These are phyloP conservation scores for Kernera saxatilis DNA, from an alignment of 345 rosid species.

Conservation along the genomic window DNA sequence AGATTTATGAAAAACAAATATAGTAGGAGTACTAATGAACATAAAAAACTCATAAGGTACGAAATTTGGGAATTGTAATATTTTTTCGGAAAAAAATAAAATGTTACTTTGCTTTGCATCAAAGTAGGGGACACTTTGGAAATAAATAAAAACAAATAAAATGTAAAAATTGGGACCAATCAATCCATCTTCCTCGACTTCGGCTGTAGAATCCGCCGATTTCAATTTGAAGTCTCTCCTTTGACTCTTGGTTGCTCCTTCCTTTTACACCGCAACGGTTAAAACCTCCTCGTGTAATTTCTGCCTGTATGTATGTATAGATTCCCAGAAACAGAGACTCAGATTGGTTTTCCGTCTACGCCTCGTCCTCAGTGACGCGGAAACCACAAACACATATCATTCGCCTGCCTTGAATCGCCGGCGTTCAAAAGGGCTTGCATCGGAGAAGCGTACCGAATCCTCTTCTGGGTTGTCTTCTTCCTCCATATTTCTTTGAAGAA, in stretches of 20 bases:
- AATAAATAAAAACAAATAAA: neutral
- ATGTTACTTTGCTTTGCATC: neutral
- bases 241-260: conserved; percentile 7
- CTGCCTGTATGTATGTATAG: neutral
- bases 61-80: neutral
- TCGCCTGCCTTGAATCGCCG: neutral
- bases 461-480: neutral
- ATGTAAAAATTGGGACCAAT: neutral
- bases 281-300: neutral
- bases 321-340: conserved; percentile 3
- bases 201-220: neutral
- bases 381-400: neutral
- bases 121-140: neutral
- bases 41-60: no score
- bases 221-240: conserved; percentile 12
- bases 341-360: conserved; percentile 10
- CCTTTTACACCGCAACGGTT: neutral
- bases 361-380: conserved; percentile 12
- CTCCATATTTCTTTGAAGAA: neutral
- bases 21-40: neutral
- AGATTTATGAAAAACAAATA: neutral
- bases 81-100: neutral
- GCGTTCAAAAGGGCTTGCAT: neutral
- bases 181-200: neutral
- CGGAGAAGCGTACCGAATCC: neutral